Percentiles rank a stretch among this genome's conserved stretches.
These are phyloP conservation scores for Phenoliferia sp. DNA, from an alignment of 1,284 basidiomycete species.

Conservation along the genomic window DNA sequence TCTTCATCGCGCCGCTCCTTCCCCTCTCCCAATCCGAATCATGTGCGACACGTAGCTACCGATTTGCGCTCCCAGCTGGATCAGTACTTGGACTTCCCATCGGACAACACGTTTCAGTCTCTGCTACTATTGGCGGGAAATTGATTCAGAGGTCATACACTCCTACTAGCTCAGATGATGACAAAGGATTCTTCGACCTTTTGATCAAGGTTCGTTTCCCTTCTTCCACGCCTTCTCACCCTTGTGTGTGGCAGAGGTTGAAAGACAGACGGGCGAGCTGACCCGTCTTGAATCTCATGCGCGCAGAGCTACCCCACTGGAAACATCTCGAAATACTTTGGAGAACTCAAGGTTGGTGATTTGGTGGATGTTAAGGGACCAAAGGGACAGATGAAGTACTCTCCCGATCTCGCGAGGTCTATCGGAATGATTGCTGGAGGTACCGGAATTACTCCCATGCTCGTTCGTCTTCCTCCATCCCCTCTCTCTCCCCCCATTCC, in stretches of 20 bases:
- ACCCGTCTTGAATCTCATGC: neutral
- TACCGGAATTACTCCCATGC: conserved; percentile 95
- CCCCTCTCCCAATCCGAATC: neutral
- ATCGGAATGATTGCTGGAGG: conserved; percentile 94
- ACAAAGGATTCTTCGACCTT: conserved; percentile 89
- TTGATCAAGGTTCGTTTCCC: conserved; percentile 81
- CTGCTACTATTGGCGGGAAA: conserved; percentile 87
- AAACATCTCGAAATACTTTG: conserved; percentile 85
- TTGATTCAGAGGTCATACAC: conserved; percentile 88
- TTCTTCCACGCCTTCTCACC: neutral
- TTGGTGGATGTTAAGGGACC: conserved; percentile 87
- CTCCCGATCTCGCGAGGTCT: conserved; percentile 61
- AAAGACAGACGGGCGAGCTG: neutral
- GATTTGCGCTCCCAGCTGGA: conserved; percentile 73
- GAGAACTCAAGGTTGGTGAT: conserved; percentile 75
- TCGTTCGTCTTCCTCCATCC: conserved; percentile 42
- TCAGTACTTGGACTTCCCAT: conserved; percentile 87
- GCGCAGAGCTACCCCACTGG: conserved; percentile 87
- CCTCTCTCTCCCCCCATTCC: neutral
- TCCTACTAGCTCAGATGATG: conserved; percentile 85
- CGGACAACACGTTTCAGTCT: conserved; percentile 91
- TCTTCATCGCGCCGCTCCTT: neutral
- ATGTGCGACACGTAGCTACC: conserved; percentile 67
- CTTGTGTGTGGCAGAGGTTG: neutral
- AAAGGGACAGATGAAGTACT: conserved; percentile 67